Evolutionary conservation across 2,329 filamentous ascomycete genomes (phyloP).

Genomic region (Aspergillus pseudoterreus): DNA sequence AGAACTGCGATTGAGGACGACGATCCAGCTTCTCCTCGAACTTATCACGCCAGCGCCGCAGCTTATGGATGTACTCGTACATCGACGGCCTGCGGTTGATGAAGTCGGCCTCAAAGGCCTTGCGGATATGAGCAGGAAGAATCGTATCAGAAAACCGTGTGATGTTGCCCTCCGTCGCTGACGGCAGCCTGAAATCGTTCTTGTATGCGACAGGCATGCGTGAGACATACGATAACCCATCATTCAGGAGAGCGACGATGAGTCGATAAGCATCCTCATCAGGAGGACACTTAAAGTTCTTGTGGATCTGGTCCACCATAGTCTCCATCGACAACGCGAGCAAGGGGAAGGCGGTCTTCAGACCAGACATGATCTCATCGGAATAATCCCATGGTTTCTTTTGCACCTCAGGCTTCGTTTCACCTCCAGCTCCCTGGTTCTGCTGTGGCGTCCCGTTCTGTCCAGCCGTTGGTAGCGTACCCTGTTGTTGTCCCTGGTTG

Average conservation of each 20-base stretch:
- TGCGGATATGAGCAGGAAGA: slow-evolving; percentile 87
- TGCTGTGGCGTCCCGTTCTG: slow-evolving; percentile 24
- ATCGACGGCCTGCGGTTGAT: slow-evolving; percentile 93
- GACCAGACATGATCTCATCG: slow-evolving; percentile 88
- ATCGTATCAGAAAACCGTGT: slow-evolving; percentile 96
- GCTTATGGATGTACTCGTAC: slow-evolving; percentile 96
- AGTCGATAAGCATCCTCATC: slow-evolving; percentile 97
- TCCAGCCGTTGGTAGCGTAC: slow-evolving; percentile 26
- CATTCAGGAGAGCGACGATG: slow-evolving; percentile 95
- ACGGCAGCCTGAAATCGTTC: slow-evolving; percentile 83
- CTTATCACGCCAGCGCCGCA: slow-evolving; percentile 93
- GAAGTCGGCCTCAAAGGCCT: slow-evolving; percentile 97
- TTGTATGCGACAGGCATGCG: slow-evolving; percentile 83
- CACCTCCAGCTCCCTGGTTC: slow-evolving; percentile 17
- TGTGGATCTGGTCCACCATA: slow-evolving; percentile 98
- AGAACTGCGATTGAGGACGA: slow-evolving; percentile 64
- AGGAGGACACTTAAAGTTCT: slow-evolving; percentile 97
- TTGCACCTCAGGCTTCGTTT: slow-evolving; percentile 43
- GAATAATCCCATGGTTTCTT: slow-evolving; percentile 95
- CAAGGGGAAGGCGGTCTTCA: slow-evolving; percentile 95
- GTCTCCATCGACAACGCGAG: slow-evolving; percentile 98
- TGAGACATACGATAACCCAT: slow-evolving; percentile 88
- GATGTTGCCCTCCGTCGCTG: slow-evolving; percentile 92
- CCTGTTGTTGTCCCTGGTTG: slow-evolving; percentile 22
- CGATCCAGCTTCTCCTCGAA: slow-evolving; percentile 97